Evolutionary conservation across 129 eudicot species (phyloP).

Genomic region (Helianthus tuberosus): DNA sequence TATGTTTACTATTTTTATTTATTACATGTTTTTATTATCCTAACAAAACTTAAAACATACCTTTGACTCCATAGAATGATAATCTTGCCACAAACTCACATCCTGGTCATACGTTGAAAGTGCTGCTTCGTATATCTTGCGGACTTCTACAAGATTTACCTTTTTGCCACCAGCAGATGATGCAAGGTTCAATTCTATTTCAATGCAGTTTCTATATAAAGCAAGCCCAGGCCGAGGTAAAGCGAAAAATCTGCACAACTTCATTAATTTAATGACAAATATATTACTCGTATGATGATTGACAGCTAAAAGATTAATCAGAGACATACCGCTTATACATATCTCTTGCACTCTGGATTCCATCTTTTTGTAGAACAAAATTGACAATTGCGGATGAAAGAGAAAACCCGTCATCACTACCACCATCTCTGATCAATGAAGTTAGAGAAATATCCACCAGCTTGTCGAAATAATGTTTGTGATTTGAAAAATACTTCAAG

Average conservation of each 20-base stretch:
- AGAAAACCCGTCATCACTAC: conserved; percentile 75
- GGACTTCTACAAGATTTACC: conserved; percentile 51
- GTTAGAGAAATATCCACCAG: conserved; percentile 61
- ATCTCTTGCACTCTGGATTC: conserved; percentile 81
- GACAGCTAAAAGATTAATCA: conserved; percentile 11
- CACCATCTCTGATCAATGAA: conserved; percentile 73
- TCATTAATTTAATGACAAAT: neutral
- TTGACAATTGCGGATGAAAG: conserved; percentile 70
- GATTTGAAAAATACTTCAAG: conserved; percentile 58
- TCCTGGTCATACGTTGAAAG: conserved; percentile 79
- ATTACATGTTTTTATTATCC: neutral
- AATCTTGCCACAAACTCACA: conserved; percentile 76
- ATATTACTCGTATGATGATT: conserved; percentile 6
- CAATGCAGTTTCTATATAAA: conserved; percentile 66
- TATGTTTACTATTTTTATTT: neutral
- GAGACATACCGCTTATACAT: conserved; percentile 70
- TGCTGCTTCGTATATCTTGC: conserved; percentile 77
- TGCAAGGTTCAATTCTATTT: conserved; percentile 70
- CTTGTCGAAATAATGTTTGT: conserved; percentile 60
- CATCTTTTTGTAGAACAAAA: conserved; percentile 54
- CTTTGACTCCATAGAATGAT: conserved; percentile 76
- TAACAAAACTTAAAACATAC: conserved; percentile 32
- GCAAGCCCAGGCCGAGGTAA: conserved; percentile 88
- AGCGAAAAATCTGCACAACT: conserved; percentile 61
- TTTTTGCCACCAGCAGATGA: conserved; percentile 51